Evolutionary conservation across 345 rosid species (phyloP).

Genomic region (Hibiscus mutabilis): DNA sequence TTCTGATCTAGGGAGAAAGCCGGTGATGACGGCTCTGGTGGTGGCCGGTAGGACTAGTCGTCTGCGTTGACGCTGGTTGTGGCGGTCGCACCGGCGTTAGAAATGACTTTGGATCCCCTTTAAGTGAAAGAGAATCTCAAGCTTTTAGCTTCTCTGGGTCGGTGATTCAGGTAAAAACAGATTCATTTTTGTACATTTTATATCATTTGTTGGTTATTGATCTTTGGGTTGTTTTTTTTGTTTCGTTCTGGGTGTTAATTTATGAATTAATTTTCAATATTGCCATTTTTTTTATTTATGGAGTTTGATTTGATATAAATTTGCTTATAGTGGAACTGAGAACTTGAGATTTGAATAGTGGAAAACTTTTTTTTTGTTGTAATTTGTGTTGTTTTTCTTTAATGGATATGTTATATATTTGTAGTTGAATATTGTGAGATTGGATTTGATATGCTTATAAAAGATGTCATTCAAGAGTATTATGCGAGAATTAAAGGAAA

Average conservation of each 20-base stretch:
- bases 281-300: background rate
- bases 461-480: constrained; percentile 74
- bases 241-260: background rate
- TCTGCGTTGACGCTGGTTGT: constrained; percentile 4
- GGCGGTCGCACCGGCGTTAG: constrained; percentile 3
- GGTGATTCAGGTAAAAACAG: constrained; percentile 10
- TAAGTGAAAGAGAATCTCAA: background rate
- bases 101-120: background rate
- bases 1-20: constrained; percentile 1
- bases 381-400: background rate
- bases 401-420: background rate
- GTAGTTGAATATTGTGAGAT: constrained; percentile 25
- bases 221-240: background rate
- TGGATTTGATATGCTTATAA: constrained; percentile 22
- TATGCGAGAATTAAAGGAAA: constrained; percentile 76
- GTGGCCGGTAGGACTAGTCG: background rate
- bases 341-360: background rate
- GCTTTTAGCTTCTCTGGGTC: background rate
- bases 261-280: background rate
- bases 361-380: background rate
- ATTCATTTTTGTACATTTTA: background rate
- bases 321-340: background rate
- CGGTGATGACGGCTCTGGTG: background rate
- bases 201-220: background rate
- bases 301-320: background rate